These are phyloP conservation scores for Naumovozyma baii DNA, from an alignment of 805 yeast species.

Conservation along the genomic window DNA sequence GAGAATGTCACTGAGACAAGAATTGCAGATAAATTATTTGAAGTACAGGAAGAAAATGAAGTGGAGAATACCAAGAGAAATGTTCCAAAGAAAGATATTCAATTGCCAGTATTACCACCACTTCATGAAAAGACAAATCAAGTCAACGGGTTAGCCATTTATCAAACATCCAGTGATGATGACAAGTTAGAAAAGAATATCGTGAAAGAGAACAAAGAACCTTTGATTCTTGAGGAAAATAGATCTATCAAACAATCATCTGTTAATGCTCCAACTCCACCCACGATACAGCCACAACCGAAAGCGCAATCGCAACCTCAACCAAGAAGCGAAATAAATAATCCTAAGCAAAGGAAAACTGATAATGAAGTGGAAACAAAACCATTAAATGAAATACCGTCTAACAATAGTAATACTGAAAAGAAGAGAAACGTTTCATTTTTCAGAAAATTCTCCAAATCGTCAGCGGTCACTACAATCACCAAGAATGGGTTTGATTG, in stretches of 20 bases:
- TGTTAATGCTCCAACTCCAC: too few species aligned
- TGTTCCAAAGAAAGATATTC: slow-evolving; percentile 4
- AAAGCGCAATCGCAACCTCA: slow-evolving; percentile 3
- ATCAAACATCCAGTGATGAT: slow-evolving; percentile 12
- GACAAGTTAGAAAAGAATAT: slow-evolving; percentile 4
- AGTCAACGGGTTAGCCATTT: slow-evolving; percentile 23
- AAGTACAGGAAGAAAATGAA: slow-evolving; percentile 8
- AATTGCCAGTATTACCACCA: slow-evolving; percentile 27
- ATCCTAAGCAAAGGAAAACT: slow-evolving; percentile 8
- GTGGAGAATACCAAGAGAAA: too few species aligned
- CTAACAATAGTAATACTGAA: slow-evolving; percentile 5
- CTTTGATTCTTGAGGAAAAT: background rate
- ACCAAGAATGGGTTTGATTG: slow-evolving; percentile 7
- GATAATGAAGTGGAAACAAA: slow-evolving; percentile 3
- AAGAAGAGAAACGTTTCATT: slow-evolving; percentile 18
- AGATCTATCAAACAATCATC: too few species aligned
- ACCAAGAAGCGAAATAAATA: background rate
- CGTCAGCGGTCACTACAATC: slow-evolving; percentile 2
- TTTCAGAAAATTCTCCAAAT: slow-evolving; percentile 29
- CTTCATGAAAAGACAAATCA: slow-evolving; percentile 9
- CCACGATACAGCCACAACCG: slow-evolving; percentile 1
- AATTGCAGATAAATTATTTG: slow-evolving; percentile 19
- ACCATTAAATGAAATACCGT: slow-evolving; percentile 14
- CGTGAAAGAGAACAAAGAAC: slow-evolving; percentile 4
- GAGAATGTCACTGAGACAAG: slow-evolving; percentile 21